phyloP scores from a whole-genome alignment of 768 basidiomycete genomes.

The Trametes elegans region DNA sequence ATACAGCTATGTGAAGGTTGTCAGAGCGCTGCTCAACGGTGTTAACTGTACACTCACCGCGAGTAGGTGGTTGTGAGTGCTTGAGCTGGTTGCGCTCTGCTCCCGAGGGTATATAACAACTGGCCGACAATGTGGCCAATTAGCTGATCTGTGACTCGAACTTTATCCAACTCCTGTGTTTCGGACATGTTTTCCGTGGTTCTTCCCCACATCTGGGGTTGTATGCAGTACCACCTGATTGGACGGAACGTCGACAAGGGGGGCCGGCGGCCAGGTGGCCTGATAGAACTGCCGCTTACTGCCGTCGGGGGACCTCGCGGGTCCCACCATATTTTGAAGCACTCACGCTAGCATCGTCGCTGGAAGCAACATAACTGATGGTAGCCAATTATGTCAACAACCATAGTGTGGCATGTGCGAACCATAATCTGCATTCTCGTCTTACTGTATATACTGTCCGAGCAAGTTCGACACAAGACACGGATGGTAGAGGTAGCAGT shows the following conservation, averaged over 20 bases:
- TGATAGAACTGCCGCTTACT: too few species aligned
- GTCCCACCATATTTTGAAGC: too few species aligned
- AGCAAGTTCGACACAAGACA: neutral
- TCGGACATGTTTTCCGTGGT: neutral
- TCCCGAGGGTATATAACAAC: neutral
- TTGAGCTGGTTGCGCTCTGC: neutral
- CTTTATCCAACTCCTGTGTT: neutral
- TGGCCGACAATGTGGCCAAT: neutral
- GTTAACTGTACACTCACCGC: too few species aligned
- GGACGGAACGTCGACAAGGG: neutral
- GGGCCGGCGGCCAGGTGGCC: too few species aligned
- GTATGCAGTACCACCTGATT: neutral
- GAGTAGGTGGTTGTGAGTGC: too few species aligned
- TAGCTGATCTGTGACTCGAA: neutral
- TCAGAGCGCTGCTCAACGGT: too few species aligned
- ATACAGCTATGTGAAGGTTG: too few species aligned
- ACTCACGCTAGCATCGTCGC: too few species aligned
- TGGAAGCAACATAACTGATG: neutral
- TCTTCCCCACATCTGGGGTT: neutral
- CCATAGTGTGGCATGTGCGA: neutral
- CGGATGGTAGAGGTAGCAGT: neutral
- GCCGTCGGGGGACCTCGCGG: too few species aligned
- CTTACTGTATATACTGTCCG: conserved; percentile 7
- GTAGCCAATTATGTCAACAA: too few species aligned
- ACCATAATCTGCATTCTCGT: neutral